Percentiles rank a stretch among this genome's conserved stretches.
Conservation (phyloP, 148 eudicot genomes). For the Hydrangea macrophylla region DNA sequence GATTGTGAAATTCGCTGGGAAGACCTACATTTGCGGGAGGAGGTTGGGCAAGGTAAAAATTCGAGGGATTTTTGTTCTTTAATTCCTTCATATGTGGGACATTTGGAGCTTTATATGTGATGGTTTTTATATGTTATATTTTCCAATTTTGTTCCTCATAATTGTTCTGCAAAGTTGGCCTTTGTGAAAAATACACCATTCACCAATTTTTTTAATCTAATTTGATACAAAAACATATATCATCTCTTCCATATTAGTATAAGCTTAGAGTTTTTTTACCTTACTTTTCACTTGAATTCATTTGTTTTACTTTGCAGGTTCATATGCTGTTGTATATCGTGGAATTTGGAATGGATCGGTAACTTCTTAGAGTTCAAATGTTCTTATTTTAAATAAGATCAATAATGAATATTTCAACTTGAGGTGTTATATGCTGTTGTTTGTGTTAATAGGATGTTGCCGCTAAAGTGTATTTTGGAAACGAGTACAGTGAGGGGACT, state of each 20-base stretch:
- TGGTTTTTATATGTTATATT: background rate
- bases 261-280: background rate
- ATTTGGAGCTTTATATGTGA: background rate
- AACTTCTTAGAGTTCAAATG: slow-evolving; percentile 14
- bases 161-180: background rate
- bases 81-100: background rate
- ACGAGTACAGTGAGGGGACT: slow-evolving; percentile 52
- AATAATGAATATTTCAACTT: background rate
- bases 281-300: background rate
- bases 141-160: background rate
- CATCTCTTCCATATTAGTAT: background rate
- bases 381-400: background rate
- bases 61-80: background rate
- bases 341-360: slow-evolving; percentile 94
- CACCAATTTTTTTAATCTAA: background rate
- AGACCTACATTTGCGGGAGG: slow-evolving; percentile 64
- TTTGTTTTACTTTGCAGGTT: slow-evolving; percentile 42
- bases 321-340: slow-evolving; percentile 72
- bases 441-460: slow-evolving; percentile 68
- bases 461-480: slow-evolving; percentile 60
- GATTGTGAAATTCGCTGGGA: slow-evolving; percentile 74
- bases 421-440: slow-evolving; percentile 1
- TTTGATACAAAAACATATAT: background rate
- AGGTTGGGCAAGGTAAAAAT: slow-evolving; percentile 74
- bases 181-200: background rate